Evolutionary conservation across 768 basidiomycete genomes (phyloP).

Genomic region (Hericium coralloides): DNA sequence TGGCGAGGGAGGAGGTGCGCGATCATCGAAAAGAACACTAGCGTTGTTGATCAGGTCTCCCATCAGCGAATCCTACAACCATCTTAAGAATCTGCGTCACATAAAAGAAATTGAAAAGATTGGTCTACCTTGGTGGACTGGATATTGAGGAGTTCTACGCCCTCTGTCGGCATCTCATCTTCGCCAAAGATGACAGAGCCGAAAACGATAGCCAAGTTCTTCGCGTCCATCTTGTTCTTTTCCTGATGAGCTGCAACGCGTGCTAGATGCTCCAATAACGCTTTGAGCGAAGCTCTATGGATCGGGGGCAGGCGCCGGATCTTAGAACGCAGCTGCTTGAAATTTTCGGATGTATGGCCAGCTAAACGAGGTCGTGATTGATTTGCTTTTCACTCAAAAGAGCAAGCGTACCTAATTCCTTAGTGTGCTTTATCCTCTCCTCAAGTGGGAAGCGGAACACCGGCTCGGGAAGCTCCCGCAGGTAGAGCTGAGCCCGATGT

Average conservation of each 20-base stretch:
- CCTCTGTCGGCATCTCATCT: slow-evolving; percentile 73
- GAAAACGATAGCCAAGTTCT: slow-evolving; percentile 89
- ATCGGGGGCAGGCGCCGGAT: slow-evolving; percentile 76
- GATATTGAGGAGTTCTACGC: slow-evolving; percentile 65
- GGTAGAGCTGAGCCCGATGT: slow-evolving; percentile 45
- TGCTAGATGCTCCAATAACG: slow-evolving; percentile 74
- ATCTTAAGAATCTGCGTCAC: background rate
- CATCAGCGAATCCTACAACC: slow-evolving; percentile 57
- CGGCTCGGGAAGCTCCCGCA: slow-evolving; percentile 85
- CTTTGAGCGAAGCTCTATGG: slow-evolving; percentile 78
- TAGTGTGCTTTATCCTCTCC: slow-evolving; percentile 76
- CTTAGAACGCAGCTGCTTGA: slow-evolving; percentile 75
- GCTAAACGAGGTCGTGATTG: slow-evolving; percentile 30
- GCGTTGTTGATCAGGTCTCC: slow-evolving; percentile 78
- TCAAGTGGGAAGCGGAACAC: slow-evolving; percentile 74
- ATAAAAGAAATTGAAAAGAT: background rate
- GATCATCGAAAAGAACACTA: slow-evolving; percentile 58
- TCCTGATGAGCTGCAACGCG: slow-evolving; percentile 56
- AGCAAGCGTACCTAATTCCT: slow-evolving; percentile 51
- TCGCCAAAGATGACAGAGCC: slow-evolving; percentile 86
- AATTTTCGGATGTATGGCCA: slow-evolving; percentile 62
- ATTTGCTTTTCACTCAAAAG: background rate
- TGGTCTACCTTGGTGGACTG: slow-evolving; percentile 58
- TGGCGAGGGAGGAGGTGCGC: slow-evolving; percentile 36
- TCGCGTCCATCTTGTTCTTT: slow-evolving; percentile 90